Evolutionary conservation across 2,329 filamentous ascomycete genomes (phyloP), one percentile per base, ranked within the genome.

Genomic region (Exserohilum rostratum): DNA sequence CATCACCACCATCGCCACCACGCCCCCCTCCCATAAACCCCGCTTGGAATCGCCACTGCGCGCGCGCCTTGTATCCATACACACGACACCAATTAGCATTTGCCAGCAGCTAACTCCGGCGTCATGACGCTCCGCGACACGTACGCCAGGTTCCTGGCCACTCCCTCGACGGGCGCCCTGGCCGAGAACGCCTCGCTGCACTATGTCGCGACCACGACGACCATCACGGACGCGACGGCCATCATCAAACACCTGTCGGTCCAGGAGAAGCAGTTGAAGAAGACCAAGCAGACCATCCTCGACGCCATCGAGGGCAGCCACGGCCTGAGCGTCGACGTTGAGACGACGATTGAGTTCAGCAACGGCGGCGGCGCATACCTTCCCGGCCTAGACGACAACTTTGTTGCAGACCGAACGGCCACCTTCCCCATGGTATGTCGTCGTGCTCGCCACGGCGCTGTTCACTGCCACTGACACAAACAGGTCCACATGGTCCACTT

Each of bases 301-400:
- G 86, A 85, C 69, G 81, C 85, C 22, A 83, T 98, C 48, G 90
- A 96, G 72, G 87, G 87, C 57, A 74, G 82, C 51, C 83, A 86
- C 74, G 85, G 86, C 39, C 77, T 96, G 62, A 90, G 87, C 51
- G 72, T 90, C 55, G 93, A 98, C 76, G 82, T 92, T 43, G 89
- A 96, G 69, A 95, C 91, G 20, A 87, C 86, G 1, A 78, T 98
- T 43, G 89, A 96, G 72, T 97, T 99, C 74, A 74, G 87, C 52
- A 86, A 83, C 58, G 87, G 89, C 60, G 95, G 93, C 62, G 93
- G 92, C 61, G 84, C 88, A 61, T 98, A 95, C 78, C 84, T 98
- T 51, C 93, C 93, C 5, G 87, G 87, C 43, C 82, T 99, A 44
- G 93, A 98, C 70, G 92, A 97, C 80, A 97, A 97, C 79, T 96